phyloP scores from a whole-genome alignment of 2,329 filamentous ascomycete genomes.

The Arthrobotrys pseudoclavata region DNA sequence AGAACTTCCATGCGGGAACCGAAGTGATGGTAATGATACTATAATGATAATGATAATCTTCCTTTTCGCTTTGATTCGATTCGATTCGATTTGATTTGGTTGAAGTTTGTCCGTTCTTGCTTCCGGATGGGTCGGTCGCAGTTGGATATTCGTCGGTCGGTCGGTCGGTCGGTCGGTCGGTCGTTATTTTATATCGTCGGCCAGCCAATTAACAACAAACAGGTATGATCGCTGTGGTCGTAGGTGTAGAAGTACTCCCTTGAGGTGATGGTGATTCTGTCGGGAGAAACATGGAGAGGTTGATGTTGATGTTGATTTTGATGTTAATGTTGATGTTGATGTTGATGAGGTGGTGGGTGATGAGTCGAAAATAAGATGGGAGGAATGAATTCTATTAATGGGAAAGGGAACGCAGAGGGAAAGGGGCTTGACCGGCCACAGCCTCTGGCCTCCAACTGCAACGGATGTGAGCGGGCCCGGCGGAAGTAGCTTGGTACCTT shows the following conservation, averaged over 20 bases:
- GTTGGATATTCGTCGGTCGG: not conserved
- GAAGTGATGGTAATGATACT: too few relatives aligned
- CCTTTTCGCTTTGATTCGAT: not conserved
- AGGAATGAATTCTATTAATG: constrained; percentile 14
- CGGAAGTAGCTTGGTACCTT: not conserved
- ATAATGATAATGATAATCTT: too few relatives aligned
- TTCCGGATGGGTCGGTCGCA: not conserved
- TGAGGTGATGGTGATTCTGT: not conserved
- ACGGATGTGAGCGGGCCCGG: constrained; percentile 42
- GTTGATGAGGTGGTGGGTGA: not conserved
- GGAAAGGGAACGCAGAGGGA: not conserved
- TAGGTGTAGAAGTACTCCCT: not conserved
- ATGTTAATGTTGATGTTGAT: too few relatives aligned
- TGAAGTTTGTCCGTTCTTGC: not conserved
- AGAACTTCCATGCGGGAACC: not conserved
- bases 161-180: not conserved
- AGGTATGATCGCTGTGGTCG: not conserved
- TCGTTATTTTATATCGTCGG: not conserved
- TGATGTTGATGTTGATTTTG: not conserved
- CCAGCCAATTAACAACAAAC: not conserved
- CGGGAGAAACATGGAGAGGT: not conserved
- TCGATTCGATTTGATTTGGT: not conserved
- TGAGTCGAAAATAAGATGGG: not conserved
- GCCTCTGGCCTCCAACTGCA: not conserved
- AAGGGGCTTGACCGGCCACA: not conserved